Percentiles rank a stretch among this genome's conserved stretches.
These are phyloP conservation scores for Emydomyces testavorans DNA, from an alignment of 2,329 filamentous ascomycete genomes.

Conservation along the genomic window DNA sequence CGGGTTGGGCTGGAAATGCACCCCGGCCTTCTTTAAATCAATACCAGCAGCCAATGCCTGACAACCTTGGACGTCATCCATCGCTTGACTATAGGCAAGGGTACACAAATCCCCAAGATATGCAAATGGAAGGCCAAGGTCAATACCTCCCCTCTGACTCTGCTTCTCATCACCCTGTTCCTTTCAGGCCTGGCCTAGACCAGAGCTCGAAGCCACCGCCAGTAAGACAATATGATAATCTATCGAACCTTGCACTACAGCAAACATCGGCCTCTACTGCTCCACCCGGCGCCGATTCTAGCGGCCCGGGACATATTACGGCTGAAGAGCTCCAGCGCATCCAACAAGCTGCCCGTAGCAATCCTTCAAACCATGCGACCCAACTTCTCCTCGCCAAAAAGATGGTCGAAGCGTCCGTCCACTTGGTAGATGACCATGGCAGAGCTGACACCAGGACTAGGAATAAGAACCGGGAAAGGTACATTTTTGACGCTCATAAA, in stretches of 20 bases:
- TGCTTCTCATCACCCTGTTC: conserved; percentile 45
- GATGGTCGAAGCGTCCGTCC: conserved; percentile 70
- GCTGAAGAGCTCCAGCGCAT: conserved; percentile 65
- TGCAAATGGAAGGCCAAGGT: conserved; percentile 17
- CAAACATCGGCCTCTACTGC: conserved; percentile 7
- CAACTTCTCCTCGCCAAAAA: conserved; percentile 69
- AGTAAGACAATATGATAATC: conserved; percentile 42
- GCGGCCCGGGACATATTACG: conserved; percentile 43
- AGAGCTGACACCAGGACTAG: conserved; percentile 55
- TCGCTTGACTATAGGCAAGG: conserved; percentile 4
- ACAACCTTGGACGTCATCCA: not conserved
- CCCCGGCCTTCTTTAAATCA: conserved; percentile 1
- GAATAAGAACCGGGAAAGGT: conserved; percentile 63
- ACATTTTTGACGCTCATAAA: conserved; percentile 76
- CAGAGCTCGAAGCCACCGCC: conserved; percentile 40
- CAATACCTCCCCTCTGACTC: conserved; percentile 35
- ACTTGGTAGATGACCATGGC: conserved; percentile 64
- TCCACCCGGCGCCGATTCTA: not conserved
- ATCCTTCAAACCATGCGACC: conserved; percentile 59
- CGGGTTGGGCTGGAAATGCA: not conserved
- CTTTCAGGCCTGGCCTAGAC: conserved; percentile 43
- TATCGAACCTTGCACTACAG: conserved; percentile 30
- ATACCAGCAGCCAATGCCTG: not conserved
- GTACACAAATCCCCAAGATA: conserved; percentile 5
- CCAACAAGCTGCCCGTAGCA: conserved; percentile 55